Evolutionary conservation across 2,329 filamentous ascomycete species (phyloP), one percentile per base, ranked within the genome.

Genomic region (Aspergillus transmontanensis): DNA sequence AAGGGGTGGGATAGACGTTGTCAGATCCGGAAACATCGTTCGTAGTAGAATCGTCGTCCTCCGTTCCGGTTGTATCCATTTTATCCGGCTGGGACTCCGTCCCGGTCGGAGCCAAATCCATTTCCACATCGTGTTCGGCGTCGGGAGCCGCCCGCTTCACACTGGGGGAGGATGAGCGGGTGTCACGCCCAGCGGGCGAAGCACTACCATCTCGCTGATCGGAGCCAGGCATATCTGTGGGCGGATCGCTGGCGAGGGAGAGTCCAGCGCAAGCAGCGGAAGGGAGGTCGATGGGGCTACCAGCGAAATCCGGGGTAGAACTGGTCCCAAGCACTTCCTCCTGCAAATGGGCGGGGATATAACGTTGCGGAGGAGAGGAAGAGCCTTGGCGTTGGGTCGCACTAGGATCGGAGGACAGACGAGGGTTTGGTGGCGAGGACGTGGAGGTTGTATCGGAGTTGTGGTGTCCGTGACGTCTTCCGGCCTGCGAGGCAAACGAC

Each of bases 301-400:
- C 65, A 56, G 68, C 54, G 59, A 66, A 69, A 58, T 76, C 73
- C 57, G 68, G 77, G 59, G 72, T 75, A 6, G 77, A 70, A 65
- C 66, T 66, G 53, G 71, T 66, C 62, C 72, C 75, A 43, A 76
- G 72, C 59, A 84, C 79, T 73, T 85, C 83, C 74, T 82, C 80
- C 72, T 85, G 84, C 61, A 87, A 76, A 74, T 87, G 85, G 59
- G 84, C 82, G 64, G 85, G 85, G 60, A 87, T 79, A 73, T 83
- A 85, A 63, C 83, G 80, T 50, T 80, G 73, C 57, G 75, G 70
- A 36, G 76, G 75, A 45, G 67, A 63, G 54, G 76, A 75, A 48
- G 72, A 71, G 62, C 68, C 70, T 59, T 67, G 68, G 61, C 68
- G 71, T 63, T 70, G 71, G 58, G 65, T 66, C 26, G 68, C 68